Evolutionary conservation across 768 basidiomycete species (phyloP).

Genomic region (Suillus bovinus): DNA sequence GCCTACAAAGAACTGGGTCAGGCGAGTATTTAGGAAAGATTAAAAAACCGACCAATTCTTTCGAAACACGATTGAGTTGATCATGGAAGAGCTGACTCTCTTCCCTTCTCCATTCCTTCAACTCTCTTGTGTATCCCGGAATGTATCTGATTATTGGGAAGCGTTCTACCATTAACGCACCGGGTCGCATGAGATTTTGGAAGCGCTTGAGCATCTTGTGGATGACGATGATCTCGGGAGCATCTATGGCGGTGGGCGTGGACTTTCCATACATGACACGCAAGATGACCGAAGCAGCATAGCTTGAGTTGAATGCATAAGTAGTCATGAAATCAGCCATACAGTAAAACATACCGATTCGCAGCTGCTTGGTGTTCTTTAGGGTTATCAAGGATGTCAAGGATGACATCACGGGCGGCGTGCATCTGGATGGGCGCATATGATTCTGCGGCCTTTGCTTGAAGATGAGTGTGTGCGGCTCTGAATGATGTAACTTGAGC

Average conservation of each 20-base stretch:
- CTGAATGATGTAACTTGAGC: slow-evolving; percentile 26
- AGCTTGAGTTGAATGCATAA: slow-evolving; percentile 17
- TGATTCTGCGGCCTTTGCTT: slow-evolving; percentile 48
- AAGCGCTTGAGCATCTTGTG: slow-evolving; percentile 37
- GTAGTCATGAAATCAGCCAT: slow-evolving; percentile 44
- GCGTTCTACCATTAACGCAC: slow-evolving; percentile 35
- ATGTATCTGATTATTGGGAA: slow-evolving; percentile 45
- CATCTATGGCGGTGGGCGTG: slow-evolving; percentile 27
- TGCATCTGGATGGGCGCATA: slow-evolving; percentile 52
- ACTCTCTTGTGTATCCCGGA: slow-evolving; percentile 61
- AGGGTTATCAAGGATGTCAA: slow-evolving; percentile 34
- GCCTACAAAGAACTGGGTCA: slow-evolving; percentile 23
- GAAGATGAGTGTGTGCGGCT: slow-evolving; percentile 59
- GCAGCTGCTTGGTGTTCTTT: slow-evolving; percentile 55
- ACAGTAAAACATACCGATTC: slow-evolving; percentile 42
- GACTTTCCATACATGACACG: slow-evolving; percentile 37
- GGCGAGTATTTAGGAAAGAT: not conserved
- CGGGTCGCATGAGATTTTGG: slow-evolving; percentile 37
- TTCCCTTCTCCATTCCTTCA: slow-evolving; percentile 55
- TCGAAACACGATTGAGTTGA: slow-evolving; percentile 47
- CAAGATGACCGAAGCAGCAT: slow-evolving; percentile 37
- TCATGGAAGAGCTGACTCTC: slow-evolving; percentile 56
- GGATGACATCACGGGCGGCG: slow-evolving; percentile 30
- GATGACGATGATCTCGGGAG: slow-evolving; percentile 35
- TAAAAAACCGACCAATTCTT: slow-evolving; percentile 39